Evolutionary conservation across 139 green algal genomes (phyloP).

Genomic region (Zygnema circumcarinatum): DNA sequence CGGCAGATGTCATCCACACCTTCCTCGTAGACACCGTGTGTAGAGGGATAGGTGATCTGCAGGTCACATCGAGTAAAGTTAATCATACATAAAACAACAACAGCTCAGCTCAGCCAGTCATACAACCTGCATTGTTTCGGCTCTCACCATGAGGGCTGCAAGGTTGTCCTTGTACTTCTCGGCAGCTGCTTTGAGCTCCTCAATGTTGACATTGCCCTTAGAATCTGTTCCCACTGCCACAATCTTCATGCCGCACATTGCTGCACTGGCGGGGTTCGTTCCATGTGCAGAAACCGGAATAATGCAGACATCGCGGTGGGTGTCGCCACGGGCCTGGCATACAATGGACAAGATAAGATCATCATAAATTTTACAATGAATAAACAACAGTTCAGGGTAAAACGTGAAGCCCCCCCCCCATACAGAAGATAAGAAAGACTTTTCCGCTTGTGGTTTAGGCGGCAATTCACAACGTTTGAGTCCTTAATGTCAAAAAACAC

Average conservation of each 20-base stretch:
- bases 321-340: slow-evolving; percentile 70
- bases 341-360: neutral
- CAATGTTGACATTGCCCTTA: slow-evolving; percentile 93
- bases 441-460: too few species aligned
- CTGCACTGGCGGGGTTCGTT: slow-evolving; percentile 95
- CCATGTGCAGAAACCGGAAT: slow-evolving; percentile 97
- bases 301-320: slow-evolving; percentile 96
- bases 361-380: too few species aligned
- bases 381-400: too few species aligned
- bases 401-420: too few species aligned
- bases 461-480: too few species aligned
- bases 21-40: slow-evolving; percentile 98
- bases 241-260: slow-evolving; percentile 98
- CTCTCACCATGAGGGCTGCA: slow-evolving; percentile 97
- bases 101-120: slow-evolving; percentile 5
- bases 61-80: too few species aligned
- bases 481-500: too few species aligned
- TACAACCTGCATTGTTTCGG: too few species aligned
- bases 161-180: slow-evolving; percentile 90
- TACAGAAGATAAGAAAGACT: too few species aligned
- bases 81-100: slow-evolving; percentile 7
- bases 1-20: slow-evolving; percentile 94
- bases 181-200: slow-evolving; percentile 80
- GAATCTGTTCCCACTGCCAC: slow-evolving; percentile 84
- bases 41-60: slow-evolving; percentile 93